A percentile compares a stretch with the other conserved stretches of the same genome.
phyloP scores from a whole-genome alignment of 169 alveolate species.

The Hepatocystis sp. region DNA sequence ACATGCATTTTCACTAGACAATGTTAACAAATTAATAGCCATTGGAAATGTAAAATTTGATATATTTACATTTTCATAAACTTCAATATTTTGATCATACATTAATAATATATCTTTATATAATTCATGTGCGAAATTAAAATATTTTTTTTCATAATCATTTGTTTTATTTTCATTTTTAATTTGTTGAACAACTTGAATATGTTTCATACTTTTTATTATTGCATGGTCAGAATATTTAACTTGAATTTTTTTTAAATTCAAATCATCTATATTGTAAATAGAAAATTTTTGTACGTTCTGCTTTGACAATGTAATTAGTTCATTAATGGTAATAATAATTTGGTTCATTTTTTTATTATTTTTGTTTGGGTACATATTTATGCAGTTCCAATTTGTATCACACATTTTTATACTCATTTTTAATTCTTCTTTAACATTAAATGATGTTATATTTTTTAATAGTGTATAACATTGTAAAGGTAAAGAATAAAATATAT shows the following conservation, averaged over 20 bases:
- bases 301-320: conserved; percentile 7
- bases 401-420: neutral
- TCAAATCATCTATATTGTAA: conserved; percentile 28
- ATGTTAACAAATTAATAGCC: conserved; percentile 62
- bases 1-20: conserved; percentile 16
- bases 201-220: neutral
- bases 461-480: conserved; percentile 22
- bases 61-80: conserved; percentile 42
- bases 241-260: conserved; percentile 8
- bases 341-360: too few relatives aligned
- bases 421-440: neutral
- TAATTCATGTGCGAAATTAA: conserved; percentile 40
- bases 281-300: conserved; percentile 2
- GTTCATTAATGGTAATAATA: too few relatives aligned
- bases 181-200: neutral
- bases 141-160: conserved; percentile 2
- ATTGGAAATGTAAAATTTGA: conserved; percentile 53
- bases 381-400: too few relatives aligned
- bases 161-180: neutral
- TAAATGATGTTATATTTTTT: conserved; percentile 13
- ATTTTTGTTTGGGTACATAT: too few relatives aligned
- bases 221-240: neutral
- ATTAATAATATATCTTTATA: conserved; percentile 32
- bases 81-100: conserved; percentile 21
- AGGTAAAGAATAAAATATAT: conserved; percentile 27